Evolutionary conservation across 2,329 filamentous ascomycete genomes (phyloP), one percentile per base, ranked within the genome.

Genomic region (Lachnellula suecica): DNA sequence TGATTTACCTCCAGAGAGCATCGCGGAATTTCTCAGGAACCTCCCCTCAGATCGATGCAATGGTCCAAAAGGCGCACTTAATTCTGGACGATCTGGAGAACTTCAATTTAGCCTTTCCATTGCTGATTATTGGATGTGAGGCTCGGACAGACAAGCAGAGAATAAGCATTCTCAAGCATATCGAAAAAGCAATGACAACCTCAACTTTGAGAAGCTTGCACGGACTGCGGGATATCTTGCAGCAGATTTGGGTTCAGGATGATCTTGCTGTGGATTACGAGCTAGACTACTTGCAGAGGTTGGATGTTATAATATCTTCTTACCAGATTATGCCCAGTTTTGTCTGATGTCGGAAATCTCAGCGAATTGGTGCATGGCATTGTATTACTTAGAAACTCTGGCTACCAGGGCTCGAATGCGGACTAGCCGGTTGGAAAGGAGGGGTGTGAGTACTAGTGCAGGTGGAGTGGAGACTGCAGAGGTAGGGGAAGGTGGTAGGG

Each of bases 101-200:
- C 19, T 66, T 60, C 51, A 54, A 63, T 27, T 49, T 52, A 9
- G 52, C 59, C 17, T 63, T 66, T 52, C 62, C 65, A 41, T 51
- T 67, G 15, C 57, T 66, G 35, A 60, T 67, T 52, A 49, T 65
- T 43, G 58, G 60, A 44, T 66, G 65, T 47, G 64, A 66, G 48
- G 64, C 64, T 42, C 54, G 62, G 37, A 58, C 49, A 47, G 65
- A 66, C 56, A 52, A 48, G 20, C 56, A 60, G 51, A 57, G 61
- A 52, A 51, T 59, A 23, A 54, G 27, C 15, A 52, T 58, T 44
- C 53, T 60, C 11, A 48, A 46, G 35, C 42, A 54, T 49, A 54
- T 60, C 49, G 50, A 51, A 51, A 59, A 47, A 43, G 44, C 52
- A 47, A 52, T 51, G 45, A 46, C 34, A 37, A 48, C 19, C 22